Percentiles rank a stretch among this genome's conserved stretches.
Evolutionary conservation across 768 basidiomycete species (phyloP).

Genomic region (Boletus rufocinnamomeus): DNA sequence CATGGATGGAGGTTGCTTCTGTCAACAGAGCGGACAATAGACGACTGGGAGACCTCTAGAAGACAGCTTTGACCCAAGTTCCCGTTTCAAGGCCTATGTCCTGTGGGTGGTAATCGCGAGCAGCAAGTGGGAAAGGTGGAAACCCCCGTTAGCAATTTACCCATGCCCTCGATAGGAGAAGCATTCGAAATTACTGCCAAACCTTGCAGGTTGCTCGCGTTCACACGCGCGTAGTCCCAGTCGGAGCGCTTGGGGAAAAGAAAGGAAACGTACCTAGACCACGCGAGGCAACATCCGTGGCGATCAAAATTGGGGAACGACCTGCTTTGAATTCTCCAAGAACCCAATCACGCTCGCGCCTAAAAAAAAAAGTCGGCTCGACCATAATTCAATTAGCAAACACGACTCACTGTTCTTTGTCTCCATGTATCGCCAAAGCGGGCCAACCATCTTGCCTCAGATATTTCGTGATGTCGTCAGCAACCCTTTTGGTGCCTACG

Average conservation of each 20-base stretch:
- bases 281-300: constrained; percentile 99
- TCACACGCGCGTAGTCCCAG: constrained; percentile 36
- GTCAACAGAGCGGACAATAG: constrained; percentile 26
- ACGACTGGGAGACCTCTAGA: constrained; percentile 21
- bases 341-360: constrained; percentile 99
- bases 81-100: constrained; percentile 26
- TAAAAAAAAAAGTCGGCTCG: constrained; percentile 30
- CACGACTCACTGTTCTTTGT: constrained; percentile 89
- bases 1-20: constrained; percentile 22
- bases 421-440: constrained; percentile 98
- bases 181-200: constrained; percentile 29
- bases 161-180: constrained; percentile 23
- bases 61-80: constrained; percentile 22
- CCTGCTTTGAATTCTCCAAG: constrained; percentile 97
- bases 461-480: constrained; percentile 98
- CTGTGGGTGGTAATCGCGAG: constrained; percentile 30
- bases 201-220: constrained; percentile 32
- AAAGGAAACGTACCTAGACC: constrained; percentile 90
- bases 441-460: constrained; percentile 99
- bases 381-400: not conserved
- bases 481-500: constrained; percentile 95
- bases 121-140: constrained; percentile 20
- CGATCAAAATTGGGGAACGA: constrained; percentile 95
- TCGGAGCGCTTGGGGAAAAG: constrained; percentile 37
- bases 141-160: constrained; percentile 25